phyloP scores from a whole-genome alignment of 805 yeast species.

The Nakazawaea sp. region DNA sequence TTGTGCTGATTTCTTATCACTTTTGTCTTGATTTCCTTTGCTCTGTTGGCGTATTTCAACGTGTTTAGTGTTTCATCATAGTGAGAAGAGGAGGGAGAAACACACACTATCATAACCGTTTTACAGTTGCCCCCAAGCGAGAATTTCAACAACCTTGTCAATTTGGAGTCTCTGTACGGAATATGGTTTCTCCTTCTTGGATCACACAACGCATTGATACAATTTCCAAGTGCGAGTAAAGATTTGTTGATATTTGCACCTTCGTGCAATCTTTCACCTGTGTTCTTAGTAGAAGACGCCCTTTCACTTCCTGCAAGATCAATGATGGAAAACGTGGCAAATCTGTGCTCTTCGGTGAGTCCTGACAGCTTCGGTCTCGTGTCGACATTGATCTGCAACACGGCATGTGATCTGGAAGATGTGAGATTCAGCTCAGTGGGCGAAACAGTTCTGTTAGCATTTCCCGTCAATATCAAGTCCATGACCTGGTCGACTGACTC shows the following conservation, averaged over 20 bases:
- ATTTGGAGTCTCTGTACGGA: slow-evolving; percentile 87
- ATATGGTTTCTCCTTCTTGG: slow-evolving; percentile 62
- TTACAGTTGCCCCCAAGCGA: slow-evolving; percentile 92
- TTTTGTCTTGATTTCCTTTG: slow-evolving; percentile 84
- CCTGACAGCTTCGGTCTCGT: slow-evolving; percentile 58
- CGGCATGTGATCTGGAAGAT: slow-evolving; percentile 92
- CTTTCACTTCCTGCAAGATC: slow-evolving; percentile 95
- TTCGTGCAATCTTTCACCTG: slow-evolving; percentile 76
- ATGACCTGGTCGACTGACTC: slow-evolving; percentile 62
- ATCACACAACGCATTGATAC: slow-evolving; percentile 87
- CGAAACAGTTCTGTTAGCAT: slow-evolving; percentile 69
- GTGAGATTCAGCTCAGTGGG: slow-evolving; percentile 90
- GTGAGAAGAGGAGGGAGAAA: slow-evolving; percentile 80
- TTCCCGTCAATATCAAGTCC: slow-evolving; percentile 70
- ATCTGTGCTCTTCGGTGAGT: slow-evolving; percentile 58
- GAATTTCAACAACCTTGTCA: slow-evolving; percentile 80
- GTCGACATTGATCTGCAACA: slow-evolving; percentile 67
- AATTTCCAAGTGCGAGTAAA: slow-evolving; percentile 82
- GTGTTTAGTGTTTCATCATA: slow-evolving; percentile 93
- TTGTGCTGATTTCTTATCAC: slow-evolving; percentile 66
- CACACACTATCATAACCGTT: slow-evolving; percentile 93
- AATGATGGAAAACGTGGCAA: slow-evolving; percentile 78
- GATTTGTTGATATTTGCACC: slow-evolving; percentile 94
- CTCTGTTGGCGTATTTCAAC: slow-evolving; percentile 84
- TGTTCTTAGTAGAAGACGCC: slow-evolving; percentile 81